Evolutionary conservation across 202 grass and related monocot genomes (phyloP).

Genomic region (Schoenoplectus triqueter): DNA sequence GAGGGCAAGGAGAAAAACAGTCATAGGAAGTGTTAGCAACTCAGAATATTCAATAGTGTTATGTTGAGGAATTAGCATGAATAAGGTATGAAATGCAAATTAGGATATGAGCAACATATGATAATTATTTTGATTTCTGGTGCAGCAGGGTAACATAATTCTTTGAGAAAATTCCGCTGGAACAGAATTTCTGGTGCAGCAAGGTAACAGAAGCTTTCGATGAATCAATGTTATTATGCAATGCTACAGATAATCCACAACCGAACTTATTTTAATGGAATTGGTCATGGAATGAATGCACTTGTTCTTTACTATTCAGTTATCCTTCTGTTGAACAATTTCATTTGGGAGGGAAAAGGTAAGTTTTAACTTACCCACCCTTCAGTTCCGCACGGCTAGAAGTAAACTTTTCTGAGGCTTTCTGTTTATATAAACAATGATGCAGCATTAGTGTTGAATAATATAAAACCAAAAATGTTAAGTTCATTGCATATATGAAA

Average conservation of each 20-base stretch:
- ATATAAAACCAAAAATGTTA: conserved; percentile 3
- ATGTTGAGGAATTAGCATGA: conserved; percentile 7
- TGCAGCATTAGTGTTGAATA: conserved; percentile 19
- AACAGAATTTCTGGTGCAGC: background rate
- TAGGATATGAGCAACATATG: background rate
- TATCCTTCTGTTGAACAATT: background rate
- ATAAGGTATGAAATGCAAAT: background rate
- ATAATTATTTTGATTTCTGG: background rate
- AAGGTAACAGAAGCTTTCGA: background rate
- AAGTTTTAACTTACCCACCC: conserved; percentile 71
- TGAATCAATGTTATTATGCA: background rate
- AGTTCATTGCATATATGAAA: conserved; percentile 29
- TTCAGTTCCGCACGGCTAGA: conserved; percentile 82
- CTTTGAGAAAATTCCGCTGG: background rate
- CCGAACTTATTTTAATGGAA: background rate
- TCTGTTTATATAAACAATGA: conserved; percentile 55
- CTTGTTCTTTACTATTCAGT: background rate
- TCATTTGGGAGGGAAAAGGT: background rate
- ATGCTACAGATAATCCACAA: background rate
- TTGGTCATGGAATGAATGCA: background rate
- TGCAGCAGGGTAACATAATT: background rate
- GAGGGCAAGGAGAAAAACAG: background rate
- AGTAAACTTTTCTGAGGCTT: conserved; percentile 68
- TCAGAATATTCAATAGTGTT: background rate
- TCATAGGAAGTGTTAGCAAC: conserved; percentile 12